These are phyloP conservation scores for Pythium grandisporangium DNA, from an alignment of 352 stramenopile species.

Conservation along the genomic window DNA sequence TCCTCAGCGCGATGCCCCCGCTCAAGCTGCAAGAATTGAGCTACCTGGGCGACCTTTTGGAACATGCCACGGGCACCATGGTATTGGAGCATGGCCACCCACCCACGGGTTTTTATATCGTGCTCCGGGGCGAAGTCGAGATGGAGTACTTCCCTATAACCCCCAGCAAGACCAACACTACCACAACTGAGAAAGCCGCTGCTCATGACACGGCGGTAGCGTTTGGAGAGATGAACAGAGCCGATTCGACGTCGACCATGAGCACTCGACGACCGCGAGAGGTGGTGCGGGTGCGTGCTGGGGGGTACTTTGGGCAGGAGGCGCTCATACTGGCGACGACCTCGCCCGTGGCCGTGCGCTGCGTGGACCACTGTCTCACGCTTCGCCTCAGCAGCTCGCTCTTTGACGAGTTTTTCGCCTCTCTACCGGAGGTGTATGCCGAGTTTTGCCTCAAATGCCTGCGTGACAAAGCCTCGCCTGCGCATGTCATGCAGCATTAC, in stretches of 20 bases:
- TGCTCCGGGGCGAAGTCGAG: slow-evolving; percentile 28
- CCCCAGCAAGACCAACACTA: background rate
- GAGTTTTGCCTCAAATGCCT: slow-evolving; percentile 69
- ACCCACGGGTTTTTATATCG: slow-evolving; percentile 29
- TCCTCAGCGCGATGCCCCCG: slow-evolving; percentile 43
- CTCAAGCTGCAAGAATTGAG: slow-evolving; percentile 52
- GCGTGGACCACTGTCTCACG: slow-evolving; percentile 31
- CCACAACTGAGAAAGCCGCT: background rate
- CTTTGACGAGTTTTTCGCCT: slow-evolving; percentile 49
- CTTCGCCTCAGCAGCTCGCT: slow-evolving; percentile 26
- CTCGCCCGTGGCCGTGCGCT: slow-evolving; percentile 24
- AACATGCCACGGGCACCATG: slow-evolving; percentile 14
- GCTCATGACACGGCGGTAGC: background rate
- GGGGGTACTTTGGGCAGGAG: slow-evolving; percentile 61
- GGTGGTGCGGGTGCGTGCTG: slow-evolving; percentile 26
- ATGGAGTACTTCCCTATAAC: slow-evolving; percentile 11
- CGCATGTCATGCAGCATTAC: slow-evolving; percentile 69
- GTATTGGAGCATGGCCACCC: slow-evolving; percentile 23
- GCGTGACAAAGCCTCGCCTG: slow-evolving; percentile 23
- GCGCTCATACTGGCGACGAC: slow-evolving; percentile 36
- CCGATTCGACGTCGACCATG: too few species aligned
- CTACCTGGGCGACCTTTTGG: slow-evolving; percentile 36
- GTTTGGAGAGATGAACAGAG: too few species aligned
- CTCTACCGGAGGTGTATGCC: slow-evolving; percentile 39
- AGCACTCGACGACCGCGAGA: too few species aligned